Conservation (phyloP, 2,329 filamentous ascomycete species). For the Fusarium sp. region DNA sequence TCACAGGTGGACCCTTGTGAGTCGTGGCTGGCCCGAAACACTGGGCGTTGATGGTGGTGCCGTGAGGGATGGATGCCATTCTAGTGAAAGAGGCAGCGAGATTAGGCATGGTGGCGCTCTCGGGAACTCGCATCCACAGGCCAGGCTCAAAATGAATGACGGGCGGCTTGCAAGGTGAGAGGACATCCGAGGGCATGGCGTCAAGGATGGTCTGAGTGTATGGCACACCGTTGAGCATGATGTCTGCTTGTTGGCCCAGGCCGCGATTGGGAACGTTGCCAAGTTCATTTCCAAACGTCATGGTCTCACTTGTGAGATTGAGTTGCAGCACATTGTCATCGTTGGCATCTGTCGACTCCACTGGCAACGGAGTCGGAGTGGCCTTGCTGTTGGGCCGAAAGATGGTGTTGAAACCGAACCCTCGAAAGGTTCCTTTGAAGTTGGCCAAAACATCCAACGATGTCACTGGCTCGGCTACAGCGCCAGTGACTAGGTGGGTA, state of each 20-base stretch:
- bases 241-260: conserved; percentile 46
- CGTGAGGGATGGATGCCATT: conserved; percentile 58
- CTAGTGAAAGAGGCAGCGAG: conserved; percentile 46
- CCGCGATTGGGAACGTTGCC: conserved; percentile 55
- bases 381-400: conserved; percentile 50
- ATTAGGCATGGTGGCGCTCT: conserved; percentile 34
- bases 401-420: conserved; percentile 53
- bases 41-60: conserved; percentile 57
- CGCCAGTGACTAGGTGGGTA: not conserved
- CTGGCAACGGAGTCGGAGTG: conserved; percentile 31
- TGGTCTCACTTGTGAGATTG: conserved; percentile 52
- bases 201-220: conserved; percentile 53
- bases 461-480: conserved; percentile 2
- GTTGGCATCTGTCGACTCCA: conserved; percentile 4
- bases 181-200: conserved; percentile 41
- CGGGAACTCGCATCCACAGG: conserved; percentile 54
- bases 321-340: conserved; percentile 52
- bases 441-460: conserved; percentile 38
- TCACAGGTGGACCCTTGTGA: conserved; percentile 29
- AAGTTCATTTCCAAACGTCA: conserved; percentile 47
- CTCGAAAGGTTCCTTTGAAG: conserved; percentile 47
- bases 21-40: conserved; percentile 37
- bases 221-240: conserved; percentile 50
- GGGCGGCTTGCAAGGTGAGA: conserved; percentile 31
- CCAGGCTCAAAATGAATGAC: conserved; percentile 57